These are phyloP conservation scores for Dictyostelium capitatum DNA, from an alignment of 78 protist species.

Conservation along the genomic window DNA sequence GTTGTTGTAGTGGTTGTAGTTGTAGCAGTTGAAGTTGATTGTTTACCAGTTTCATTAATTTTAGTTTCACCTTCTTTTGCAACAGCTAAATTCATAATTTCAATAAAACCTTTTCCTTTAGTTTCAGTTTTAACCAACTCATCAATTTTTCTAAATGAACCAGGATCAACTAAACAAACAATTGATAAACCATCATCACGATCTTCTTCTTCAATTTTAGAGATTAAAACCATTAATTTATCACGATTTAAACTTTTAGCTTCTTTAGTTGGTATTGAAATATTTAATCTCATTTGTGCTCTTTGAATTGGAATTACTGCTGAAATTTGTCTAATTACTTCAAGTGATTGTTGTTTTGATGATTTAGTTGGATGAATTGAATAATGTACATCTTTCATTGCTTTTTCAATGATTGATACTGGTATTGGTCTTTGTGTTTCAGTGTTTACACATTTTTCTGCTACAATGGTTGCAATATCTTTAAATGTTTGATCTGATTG, in stretches of 20 bases:
- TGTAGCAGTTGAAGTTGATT: not conserved
- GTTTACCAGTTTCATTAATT: not conserved
- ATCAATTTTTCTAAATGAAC: constrained; percentile 63
- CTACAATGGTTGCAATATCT: constrained; percentile 93
- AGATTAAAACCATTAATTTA: constrained; percentile 22
- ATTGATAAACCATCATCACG: constrained; percentile 62
- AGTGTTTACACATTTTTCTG: constrained; percentile 89
- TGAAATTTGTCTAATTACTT: constrained; percentile 84
- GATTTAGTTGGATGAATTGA: constrained; percentile 71
- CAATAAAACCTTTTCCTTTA: constrained; percentile 79
- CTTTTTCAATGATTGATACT: constrained; percentile 88
- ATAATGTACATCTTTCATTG: constrained; percentile 92
- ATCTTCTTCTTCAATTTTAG: constrained; percentile 75
- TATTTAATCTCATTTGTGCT: constrained; percentile 89
- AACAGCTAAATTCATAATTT: constrained; percentile 78
- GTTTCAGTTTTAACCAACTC: constrained; percentile 60
- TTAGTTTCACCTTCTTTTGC: constrained; percentile 81
- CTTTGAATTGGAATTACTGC: constrained; percentile 86
- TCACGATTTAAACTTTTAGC: constrained; percentile 46
- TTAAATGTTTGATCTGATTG: constrained; percentile 49
- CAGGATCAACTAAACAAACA: constrained; percentile 78
- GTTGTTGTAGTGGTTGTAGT: constrained; percentile 21
- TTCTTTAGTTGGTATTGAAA: constrained; percentile 51
- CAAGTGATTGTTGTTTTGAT: constrained; percentile 93
- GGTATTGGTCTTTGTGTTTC: constrained; percentile 92